Conservation (phyloP, 129 eudicot genomes). For the Helianthus tuberosus region DNA sequence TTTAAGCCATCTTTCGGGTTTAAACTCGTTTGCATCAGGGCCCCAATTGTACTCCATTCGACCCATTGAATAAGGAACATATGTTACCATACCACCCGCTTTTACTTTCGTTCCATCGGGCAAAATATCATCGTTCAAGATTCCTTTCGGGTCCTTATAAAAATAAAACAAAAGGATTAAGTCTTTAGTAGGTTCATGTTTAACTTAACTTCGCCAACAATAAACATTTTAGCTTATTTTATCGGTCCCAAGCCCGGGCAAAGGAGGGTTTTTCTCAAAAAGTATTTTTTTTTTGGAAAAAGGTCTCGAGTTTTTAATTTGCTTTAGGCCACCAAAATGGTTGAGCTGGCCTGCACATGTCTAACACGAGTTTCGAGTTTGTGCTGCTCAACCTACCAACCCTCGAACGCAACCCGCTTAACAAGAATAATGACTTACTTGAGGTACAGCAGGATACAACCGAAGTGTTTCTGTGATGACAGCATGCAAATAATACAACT, state of each 20-base stretch:
- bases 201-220: no score
- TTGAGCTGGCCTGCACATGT: not conserved
- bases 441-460: constrained; percentile 95
- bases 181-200: not conserved
- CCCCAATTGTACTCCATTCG: constrained; percentile 99
- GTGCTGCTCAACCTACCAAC: not conserved
- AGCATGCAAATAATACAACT: constrained; percentile 82
- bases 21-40: constrained; percentile 78
- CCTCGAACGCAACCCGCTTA: not conserved
- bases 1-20: constrained; percentile 80
- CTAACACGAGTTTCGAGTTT: not conserved
- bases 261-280: no score
- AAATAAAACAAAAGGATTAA: not conserved
- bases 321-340: no score
- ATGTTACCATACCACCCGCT: constrained; percentile 99
- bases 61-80: constrained; percentile 97
- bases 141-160: constrained; percentile 85
- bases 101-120: constrained; percentile 96
- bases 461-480: constrained; percentile 95
- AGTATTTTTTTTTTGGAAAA: no score
- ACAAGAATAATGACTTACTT: constrained; percentile 43
- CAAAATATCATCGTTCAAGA: constrained; percentile 75
- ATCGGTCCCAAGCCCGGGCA: no score
- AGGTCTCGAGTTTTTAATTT: no score
- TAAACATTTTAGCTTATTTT: no score